A percentile compares a stretch with the other conserved stretches of the same genome.
Conservation (phyloP, 352 stramenopile species). For the Peronosclerospora sorghi region DNA sequence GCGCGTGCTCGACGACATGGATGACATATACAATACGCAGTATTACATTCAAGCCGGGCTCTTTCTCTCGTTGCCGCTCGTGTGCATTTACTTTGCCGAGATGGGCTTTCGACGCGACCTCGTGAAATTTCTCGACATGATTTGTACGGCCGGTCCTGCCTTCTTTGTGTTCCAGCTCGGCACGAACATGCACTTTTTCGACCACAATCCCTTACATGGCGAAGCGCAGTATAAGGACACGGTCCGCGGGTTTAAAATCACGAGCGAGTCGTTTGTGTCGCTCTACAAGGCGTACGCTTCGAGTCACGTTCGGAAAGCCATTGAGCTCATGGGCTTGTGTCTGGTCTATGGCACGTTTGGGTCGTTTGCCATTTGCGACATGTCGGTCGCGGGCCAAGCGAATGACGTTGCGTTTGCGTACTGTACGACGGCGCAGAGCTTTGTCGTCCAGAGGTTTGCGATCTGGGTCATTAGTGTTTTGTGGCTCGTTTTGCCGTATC, state of each 20-base stretch:
- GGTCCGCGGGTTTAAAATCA: conserved; percentile 77
- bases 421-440: conserved; percentile 61
- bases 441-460: conserved; percentile 68
- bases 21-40: conserved; percentile 72
- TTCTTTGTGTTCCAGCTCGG: conserved; percentile 79
- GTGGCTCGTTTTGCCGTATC: conserved; percentile 66
- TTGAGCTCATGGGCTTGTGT: conserved; percentile 63
- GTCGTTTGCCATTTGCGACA: conserved; percentile 53
- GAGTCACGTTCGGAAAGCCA: conserved; percentile 70
- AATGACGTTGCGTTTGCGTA: conserved; percentile 47
- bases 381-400: conserved; percentile 25
- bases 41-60: conserved; percentile 77
- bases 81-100: conserved; percentile 74
- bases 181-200: conserved; percentile 81
- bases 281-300: conserved; percentile 71
- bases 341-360: conserved; percentile 67
- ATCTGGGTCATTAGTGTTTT: conserved; percentile 68
- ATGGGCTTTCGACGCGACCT: conserved; percentile 56
- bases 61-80: conserved; percentile 68
- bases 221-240: conserved; percentile 75
- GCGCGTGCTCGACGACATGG: conserved; percentile 47
- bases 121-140: conserved; percentile 71
- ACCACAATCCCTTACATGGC: conserved; percentile 71
- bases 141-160: conserved; percentile 53
- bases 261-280: conserved; percentile 66